Evolutionary conservation across 495 filamentous ascomycete genomes (phyloP).

Genomic region (Extremus antarcticus): DNA sequence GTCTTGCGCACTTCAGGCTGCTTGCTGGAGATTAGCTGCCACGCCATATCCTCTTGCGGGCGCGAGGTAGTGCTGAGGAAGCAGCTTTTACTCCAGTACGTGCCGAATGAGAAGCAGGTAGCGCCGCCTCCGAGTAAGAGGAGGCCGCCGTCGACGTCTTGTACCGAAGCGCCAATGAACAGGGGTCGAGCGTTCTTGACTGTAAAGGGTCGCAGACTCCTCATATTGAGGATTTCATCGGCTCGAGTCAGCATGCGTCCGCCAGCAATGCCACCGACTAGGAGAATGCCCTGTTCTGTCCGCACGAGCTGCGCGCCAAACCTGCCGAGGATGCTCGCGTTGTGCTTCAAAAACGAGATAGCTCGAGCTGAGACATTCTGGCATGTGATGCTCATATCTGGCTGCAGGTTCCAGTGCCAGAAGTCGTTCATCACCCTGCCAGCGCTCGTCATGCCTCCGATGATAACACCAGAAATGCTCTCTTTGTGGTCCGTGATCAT

Average conservation of each 20-base stretch:
- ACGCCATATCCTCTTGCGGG: conserved; percentile 4
- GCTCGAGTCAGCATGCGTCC: conserved; percentile 14
- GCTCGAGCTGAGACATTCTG: conserved; percentile 17
- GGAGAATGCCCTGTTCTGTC: conserved; percentile 33
- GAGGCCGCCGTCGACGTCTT: conserved; percentile 33
- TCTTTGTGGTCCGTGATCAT: conserved; percentile 31
- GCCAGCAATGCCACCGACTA: conserved; percentile 42
- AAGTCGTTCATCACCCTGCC: conserved; percentile 47
- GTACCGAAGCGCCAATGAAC: conserved; percentile 49
- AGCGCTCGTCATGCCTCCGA: conserved; percentile 54
- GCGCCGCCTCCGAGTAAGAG: conserved; percentile 70
- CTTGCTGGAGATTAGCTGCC: conserved; percentile 12
- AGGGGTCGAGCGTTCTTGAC: conserved; percentile 40
- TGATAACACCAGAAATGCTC: conserved; percentile 42
- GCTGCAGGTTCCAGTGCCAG: conserved; percentile 44
- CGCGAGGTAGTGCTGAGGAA: conserved; percentile 31
- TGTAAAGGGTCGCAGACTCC: conserved; percentile 15
- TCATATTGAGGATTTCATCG: conserved; percentile 24
- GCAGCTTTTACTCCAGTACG: conserved; percentile 56
- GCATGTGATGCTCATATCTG: conserved; percentile 17
- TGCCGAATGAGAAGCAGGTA: conserved; percentile 82
- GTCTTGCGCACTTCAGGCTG: conserved; percentile 6
- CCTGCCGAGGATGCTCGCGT: conserved; percentile 25
- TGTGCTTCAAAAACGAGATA: conserved; percentile 7
- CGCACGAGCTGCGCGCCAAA: conserved; percentile 35